A percentile compares a stretch with the other conserved stretches of the same genome.
Conservation (phyloP, 2,329 filamentous ascomycete genomes). For the Exserohilum turcica region DNA sequence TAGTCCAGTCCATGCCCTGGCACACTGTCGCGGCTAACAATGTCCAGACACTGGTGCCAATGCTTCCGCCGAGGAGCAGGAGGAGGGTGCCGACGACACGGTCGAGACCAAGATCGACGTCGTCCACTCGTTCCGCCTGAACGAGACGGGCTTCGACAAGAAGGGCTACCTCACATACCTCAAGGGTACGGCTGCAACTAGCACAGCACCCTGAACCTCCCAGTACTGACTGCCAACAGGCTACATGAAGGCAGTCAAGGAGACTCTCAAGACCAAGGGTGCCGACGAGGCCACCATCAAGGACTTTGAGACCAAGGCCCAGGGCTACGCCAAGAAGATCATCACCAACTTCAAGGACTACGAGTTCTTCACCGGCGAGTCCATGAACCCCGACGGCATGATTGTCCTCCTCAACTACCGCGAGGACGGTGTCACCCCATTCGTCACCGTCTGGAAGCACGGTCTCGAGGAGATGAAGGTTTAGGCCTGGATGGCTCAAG, state of each 20-base stretch:
- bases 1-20: neutral
- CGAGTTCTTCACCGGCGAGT: constrained; percentile 91
- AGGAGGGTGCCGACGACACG: constrained; percentile 73
- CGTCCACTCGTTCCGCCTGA: constrained; percentile 87
- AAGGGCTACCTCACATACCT: constrained; percentile 81
- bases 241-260: constrained; percentile 92
- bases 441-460: constrained; percentile 92
- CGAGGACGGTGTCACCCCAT: constrained; percentile 92
- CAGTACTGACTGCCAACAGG: constrained; percentile 52
- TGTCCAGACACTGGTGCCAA: constrained; percentile 85
- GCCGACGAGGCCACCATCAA: constrained; percentile 69
- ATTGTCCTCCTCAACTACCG: constrained; percentile 96
- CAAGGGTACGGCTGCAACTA: constrained; percentile 68
- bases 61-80: constrained; percentile 89
- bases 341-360: constrained; percentile 90
- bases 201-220: neutral
- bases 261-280: constrained; percentile 68
- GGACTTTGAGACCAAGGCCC: constrained; percentile 78
- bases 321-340: constrained; percentile 79
- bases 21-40: constrained; percentile 5
- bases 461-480: constrained; percentile 90
- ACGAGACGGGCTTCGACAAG: constrained; percentile 82
- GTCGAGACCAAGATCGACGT: constrained; percentile 86
- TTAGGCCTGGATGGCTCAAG: constrained; percentile 55
- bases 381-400: constrained; percentile 94